Percentiles rank a stretch among this genome's conserved stretches.
phyloP scores from a whole-genome alignment of 2,329 filamentous ascomycete species.

The Curvularia spicifera region DNA sequence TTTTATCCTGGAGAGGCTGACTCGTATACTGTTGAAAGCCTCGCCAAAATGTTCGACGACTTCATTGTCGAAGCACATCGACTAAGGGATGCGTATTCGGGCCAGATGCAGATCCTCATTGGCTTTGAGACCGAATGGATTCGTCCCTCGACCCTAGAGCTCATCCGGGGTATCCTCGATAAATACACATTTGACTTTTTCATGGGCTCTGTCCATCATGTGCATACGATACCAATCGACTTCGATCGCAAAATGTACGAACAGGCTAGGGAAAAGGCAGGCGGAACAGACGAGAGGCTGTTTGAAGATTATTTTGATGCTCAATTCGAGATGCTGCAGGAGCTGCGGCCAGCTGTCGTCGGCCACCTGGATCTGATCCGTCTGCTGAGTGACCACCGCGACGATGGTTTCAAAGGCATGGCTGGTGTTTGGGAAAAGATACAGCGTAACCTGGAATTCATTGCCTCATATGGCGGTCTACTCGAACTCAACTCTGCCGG shows the following conservation, averaged over 20 bases:
- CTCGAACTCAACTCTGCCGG: constrained; percentile 90
- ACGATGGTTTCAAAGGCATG: constrained; percentile 65
- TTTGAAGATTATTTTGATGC: constrained; percentile 87
- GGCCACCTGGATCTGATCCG: constrained; percentile 95
- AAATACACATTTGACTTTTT: constrained; percentile 82
- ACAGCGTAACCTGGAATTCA: constrained; percentile 73
- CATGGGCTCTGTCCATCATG: constrained; percentile 91
- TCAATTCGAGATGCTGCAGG: constrained; percentile 79
- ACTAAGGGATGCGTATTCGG: constrained; percentile 72
- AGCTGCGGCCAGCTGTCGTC: constrained; percentile 76
- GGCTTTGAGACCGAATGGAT: constrained; percentile 97
- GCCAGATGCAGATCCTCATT: constrained; percentile 78
- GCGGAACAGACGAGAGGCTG: constrained; percentile 66
- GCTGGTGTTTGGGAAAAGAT: constrained; percentile 74
- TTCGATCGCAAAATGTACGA: constrained; percentile 74
- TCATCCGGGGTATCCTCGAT: constrained; percentile 65
- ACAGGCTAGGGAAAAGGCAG: constrained; percentile 62
- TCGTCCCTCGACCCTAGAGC: constrained; percentile 66
- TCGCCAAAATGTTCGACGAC: constrained; percentile 64
- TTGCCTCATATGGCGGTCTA: constrained; percentile 77
- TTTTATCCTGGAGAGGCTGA: constrained; percentile 89
- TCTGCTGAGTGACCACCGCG: constrained; percentile 74
- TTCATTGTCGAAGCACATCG: constrained; percentile 79
- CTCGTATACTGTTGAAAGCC: constrained; percentile 40
- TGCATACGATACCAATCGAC: constrained; percentile 86